These are phyloP conservation scores for Scorias spongiosa DNA, from an alignment of 2,329 filamentous ascomycete genomes.

Conservation along the genomic window DNA sequence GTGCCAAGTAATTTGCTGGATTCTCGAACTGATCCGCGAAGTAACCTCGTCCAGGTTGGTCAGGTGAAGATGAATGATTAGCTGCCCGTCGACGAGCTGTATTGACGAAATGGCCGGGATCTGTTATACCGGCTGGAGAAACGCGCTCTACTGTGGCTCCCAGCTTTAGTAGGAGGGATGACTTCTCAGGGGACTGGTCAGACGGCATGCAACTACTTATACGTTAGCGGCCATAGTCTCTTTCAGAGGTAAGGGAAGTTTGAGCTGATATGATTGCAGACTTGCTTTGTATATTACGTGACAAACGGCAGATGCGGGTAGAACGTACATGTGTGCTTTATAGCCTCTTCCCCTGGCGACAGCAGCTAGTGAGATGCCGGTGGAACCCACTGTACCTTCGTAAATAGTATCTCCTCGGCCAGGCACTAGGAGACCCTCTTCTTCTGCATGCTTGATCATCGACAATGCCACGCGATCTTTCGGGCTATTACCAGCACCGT, in stretches of 20 bases:
- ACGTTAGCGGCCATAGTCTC: background rate
- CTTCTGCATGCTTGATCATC: constrained; percentile 75
- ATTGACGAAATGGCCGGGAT: constrained; percentile 88
- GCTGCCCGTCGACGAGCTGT: constrained; percentile 60
- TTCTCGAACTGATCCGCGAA: constrained; percentile 97
- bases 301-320: background rate
- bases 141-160: constrained; percentile 90
- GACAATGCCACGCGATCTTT: constrained; percentile 89
- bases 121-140: constrained; percentile 81
- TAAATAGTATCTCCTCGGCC: constrained; percentile 86
- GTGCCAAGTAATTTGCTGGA: constrained; percentile 72
- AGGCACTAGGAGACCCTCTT: constrained; percentile 57
- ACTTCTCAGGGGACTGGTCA: constrained; percentile 80
- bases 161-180: constrained; percentile 71
- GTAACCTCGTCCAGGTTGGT: constrained; percentile 59
- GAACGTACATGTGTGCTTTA: constrained; percentile 62
- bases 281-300: background rate
- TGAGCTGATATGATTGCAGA: constrained; percentile 2
- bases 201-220: constrained; percentile 67
- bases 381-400: constrained; percentile 92
- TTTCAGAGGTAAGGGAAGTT: background rate
- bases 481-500: constrained; percentile 82
- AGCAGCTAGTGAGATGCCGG: constrained; percentile 84
- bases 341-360: constrained; percentile 81
- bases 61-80: constrained; percentile 49